Evolutionary conservation across 306 rosid species (phyloP).

Genomic region (Dalbergia cultrata): DNA sequence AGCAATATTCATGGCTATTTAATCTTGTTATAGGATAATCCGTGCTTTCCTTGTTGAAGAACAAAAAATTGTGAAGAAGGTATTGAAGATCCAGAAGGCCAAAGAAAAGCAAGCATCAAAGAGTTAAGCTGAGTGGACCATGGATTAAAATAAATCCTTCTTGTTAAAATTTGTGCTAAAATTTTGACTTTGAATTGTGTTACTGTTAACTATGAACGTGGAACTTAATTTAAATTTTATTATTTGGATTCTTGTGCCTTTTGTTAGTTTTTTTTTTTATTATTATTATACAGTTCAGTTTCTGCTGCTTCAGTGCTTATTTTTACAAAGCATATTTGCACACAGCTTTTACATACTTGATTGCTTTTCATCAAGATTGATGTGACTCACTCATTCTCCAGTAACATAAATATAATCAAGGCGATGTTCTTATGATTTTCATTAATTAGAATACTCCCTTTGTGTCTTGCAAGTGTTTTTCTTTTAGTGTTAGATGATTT

Average conservation of each 20-base stretch:
- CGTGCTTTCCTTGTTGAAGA: slow-evolving; percentile 92
- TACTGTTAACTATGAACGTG: slow-evolving; percentile 50
- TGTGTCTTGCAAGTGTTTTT: no score
- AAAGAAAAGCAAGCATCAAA: slow-evolving; percentile 77
- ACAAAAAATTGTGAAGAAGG: slow-evolving; percentile 93
- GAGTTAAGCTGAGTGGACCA: slow-evolving; percentile 49
- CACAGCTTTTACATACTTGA: neutral
- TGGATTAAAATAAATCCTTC: slow-evolving; percentile 2
- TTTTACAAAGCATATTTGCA: neutral
- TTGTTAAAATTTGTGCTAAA: slow-evolving; percentile 46
- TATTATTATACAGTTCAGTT: neutral
- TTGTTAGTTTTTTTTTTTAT: slow-evolving; percentile 1
- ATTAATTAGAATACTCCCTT: no score
- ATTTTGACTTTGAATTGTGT: slow-evolving; percentile 65
- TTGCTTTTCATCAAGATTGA: neutral
- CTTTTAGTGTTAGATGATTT: no score
- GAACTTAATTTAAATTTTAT: slow-evolving; percentile 45
- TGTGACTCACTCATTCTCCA: neutral
- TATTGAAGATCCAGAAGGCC: slow-evolving; percentile 92
- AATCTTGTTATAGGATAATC: slow-evolving; percentile 61
- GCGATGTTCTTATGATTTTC: no score
- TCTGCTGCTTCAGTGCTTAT: neutral
- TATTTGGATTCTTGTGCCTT: slow-evolving; percentile 21
- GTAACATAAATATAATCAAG: neutral
- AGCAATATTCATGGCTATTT: neutral